Evolutionary conservation across 2,329 filamentous ascomycete genomes (phyloP).

Genomic region (Paecilomyces dactylethromorphus): DNA sequence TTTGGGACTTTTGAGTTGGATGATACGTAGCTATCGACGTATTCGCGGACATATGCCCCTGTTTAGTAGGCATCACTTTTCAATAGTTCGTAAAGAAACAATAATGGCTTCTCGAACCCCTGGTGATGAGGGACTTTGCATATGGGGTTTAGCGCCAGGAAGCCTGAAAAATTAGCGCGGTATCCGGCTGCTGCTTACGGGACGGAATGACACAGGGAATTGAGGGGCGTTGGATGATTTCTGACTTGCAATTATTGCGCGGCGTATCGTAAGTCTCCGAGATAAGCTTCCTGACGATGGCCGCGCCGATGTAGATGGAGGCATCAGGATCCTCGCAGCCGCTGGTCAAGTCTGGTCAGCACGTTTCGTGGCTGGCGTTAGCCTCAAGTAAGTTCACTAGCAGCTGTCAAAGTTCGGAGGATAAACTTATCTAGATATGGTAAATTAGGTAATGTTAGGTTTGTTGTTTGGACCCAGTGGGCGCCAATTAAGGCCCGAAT

Average conservation of each 20-base stretch:
- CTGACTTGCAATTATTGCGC: neutral
- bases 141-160: neutral
- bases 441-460: neutral
- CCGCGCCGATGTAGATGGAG: neutral
- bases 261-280: neutral
- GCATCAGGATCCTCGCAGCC: neutral
- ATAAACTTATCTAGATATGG: neutral
- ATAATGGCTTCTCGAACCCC: neutral
- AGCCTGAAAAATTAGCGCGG: neutral
- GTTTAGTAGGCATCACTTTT: neutral
- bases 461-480: neutral
- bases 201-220: neutral
- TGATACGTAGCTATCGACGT: neutral
- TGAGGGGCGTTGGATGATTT: neutral
- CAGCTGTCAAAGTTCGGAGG: neutral
- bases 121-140: neutral
- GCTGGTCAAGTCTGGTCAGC: neutral
- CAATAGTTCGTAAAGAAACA: neutral
- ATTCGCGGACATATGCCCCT: neutral
- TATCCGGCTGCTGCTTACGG: neutral
- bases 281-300: neutral
- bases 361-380: neutral
- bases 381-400: neutral
- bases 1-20: neutral
- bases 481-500: neutral